Base-by-base conservation (phyloP, 306 rosid species). In the Cicer arietinum region DNA sequence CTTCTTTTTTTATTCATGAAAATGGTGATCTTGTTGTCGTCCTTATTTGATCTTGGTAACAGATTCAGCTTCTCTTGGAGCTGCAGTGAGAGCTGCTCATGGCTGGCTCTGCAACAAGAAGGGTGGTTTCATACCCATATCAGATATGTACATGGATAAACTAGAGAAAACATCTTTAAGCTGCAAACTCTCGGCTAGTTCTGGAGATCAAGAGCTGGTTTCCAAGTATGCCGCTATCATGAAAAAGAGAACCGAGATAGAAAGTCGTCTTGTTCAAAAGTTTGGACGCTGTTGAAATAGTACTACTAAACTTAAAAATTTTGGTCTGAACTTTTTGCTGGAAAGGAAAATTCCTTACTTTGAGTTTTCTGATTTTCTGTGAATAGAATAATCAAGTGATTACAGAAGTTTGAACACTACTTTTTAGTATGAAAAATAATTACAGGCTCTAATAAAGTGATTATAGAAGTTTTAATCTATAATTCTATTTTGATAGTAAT, bases 1-100 rank as follows among this genome's bases (percentile, higher is more conserved):
- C 46, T 39, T 64, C 48, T 8, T 6, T 41, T 54, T 8, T 61
- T 39, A 35, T 44, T 65, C 20, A 18, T 13, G 41, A 10, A 64
- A 35, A 44, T 13, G 16, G 16, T 39, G 52, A 65, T 68, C 51
- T 60, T 60, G 30, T 52, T 61, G 71, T 41, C 18, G 0, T 63
- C 16, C 51, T 59, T 67, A 53, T 60, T 47, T 59, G 11, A 0
- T 7, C 43, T 13, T 70, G 52, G 37, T 60, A 22, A 74, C 88
- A 94, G 99, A 94, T 92, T 94, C 99, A 5, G 97, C 99, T 56
- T 94, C 97, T 3, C 87, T 94, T 9, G 99, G 99, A 85, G 99
- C 96, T 66, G 97, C 99, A 4, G 46, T 92, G 85, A 90, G 99
- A 81, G 99, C 96, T 39, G 96, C 99, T 12, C 99, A 94, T 81